Evolutionary conservation across 179 eudicot species (phyloP).

Genomic region (Carnegiea gigantea): DNA sequence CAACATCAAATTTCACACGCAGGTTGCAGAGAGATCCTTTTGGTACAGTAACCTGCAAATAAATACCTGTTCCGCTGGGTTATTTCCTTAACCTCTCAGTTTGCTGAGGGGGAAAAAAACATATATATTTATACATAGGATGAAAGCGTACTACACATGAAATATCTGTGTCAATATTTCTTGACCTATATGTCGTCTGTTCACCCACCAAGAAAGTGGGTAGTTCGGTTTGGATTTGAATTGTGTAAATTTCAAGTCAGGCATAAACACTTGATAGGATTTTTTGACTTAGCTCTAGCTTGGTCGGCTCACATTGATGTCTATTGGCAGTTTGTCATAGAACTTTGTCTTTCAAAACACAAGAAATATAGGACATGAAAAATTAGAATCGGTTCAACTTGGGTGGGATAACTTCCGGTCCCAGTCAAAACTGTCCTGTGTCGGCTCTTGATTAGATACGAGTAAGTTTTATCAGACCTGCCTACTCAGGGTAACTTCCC

Average conservation of each 20-base stretch:
- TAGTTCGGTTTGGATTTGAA: not conserved
- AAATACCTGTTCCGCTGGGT: slow-evolving; percentile 12
- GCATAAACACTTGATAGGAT: too few species aligned
- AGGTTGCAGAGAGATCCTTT: slow-evolving; percentile 95
- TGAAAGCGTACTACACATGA: not conserved
- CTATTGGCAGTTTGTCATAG: too few species aligned
- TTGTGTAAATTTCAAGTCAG: too few species aligned
- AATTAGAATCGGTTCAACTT: too few species aligned
- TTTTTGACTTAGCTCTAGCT: too few species aligned
- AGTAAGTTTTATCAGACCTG: not conserved
- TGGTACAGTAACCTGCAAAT: slow-evolving; percentile 86
- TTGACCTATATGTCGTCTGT: not conserved
- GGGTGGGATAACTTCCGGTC: not conserved
- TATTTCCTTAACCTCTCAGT: slow-evolving; percentile 13
- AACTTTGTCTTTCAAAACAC: too few species aligned
- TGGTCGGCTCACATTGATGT: too few species aligned
- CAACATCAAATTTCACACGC: slow-evolving; percentile 59
- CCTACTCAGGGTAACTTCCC: not conserved
- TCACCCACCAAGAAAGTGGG: not conserved
- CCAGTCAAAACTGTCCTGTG: not conserved
- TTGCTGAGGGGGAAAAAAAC: not conserved
- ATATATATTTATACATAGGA: not conserved
- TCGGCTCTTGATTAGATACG: not conserved
- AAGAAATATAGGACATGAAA: too few species aligned
- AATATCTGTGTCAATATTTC: not conserved